Base-by-base conservation (phyloP, 768 basidiomycete species). In the Chiua virens region DNA sequence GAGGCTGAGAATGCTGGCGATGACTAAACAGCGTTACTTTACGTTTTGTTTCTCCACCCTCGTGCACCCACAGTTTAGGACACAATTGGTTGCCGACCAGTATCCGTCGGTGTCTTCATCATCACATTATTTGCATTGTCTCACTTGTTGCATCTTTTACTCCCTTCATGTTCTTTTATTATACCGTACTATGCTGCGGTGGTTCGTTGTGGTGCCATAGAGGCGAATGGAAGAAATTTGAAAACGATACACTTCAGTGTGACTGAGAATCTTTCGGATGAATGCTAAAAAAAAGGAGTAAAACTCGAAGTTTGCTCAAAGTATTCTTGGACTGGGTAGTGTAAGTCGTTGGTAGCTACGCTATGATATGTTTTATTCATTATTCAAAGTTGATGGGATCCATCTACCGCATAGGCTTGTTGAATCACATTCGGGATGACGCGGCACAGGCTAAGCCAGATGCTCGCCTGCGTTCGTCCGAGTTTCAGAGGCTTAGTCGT, bases 1-100 rank as follows among this genome's bases (percentile, higher is more conserved):
- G 89, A 88, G 49, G 74, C 61, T 37, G 87, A 85, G 36, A 79
- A 75, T 34, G 74, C 82, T 44, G 83, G 74, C 44, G 87, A 89
- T 53, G 87, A 90, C 69, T 84, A 81, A 66, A 79, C 51, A 40
- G 54, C 25, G 41, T 46, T 30, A 28, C 38, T 41, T 54, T 60
- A 35, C 42, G 28, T 52, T 37, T 47, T 46, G 28, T 42, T 43
- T 47, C 27, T 46, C 36, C 30, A 64, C 48, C 42, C 56, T 57
- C 47, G 58, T 49, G 50, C 64, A 52, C 57, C 57, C 44, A 49
- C 41, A 23, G 55, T 47, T 53, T 46, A 44, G 53, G 44, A 44
- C 32, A 48, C 52, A 25, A 22, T 52, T 34, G 38, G 51, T 22
- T 63, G 54, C 47, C 45, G 30, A 39, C 25, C 44, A 42, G 56